Conservation (phyloP, 2,329 filamentous ascomycete species). For the Colletotrichum sp. region DNA sequence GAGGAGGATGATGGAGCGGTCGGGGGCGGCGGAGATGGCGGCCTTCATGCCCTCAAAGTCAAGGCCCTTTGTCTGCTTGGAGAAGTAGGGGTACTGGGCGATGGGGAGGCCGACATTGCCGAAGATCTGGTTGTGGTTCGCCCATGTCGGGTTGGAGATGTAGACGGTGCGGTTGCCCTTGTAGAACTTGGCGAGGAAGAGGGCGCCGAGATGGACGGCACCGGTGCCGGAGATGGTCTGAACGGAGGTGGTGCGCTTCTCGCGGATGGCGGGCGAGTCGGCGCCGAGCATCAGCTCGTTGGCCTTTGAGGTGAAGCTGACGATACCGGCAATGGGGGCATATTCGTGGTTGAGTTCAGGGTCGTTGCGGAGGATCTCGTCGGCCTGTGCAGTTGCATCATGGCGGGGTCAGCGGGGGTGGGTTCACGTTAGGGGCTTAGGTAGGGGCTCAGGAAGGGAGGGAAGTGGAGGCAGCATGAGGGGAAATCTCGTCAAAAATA, state of each 20-base stretch:
- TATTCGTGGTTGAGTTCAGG: conserved; percentile 97
- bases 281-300: conserved; percentile 87
- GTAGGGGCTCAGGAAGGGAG: neutral
- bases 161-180: conserved; percentile 77
- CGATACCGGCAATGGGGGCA: conserved; percentile 90
- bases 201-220: conserved; percentile 88
- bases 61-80: conserved; percentile 84
- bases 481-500: neutral
- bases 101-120: conserved; percentile 82
- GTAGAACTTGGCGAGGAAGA: conserved; percentile 96
- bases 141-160: conserved; percentile 95
- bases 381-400: conserved; percentile 67
- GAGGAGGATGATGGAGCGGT: conserved; percentile 85
- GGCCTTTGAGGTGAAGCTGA: conserved; percentile 85
- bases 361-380: conserved; percentile 86
- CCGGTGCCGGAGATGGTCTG: conserved; percentile 98
- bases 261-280: conserved; percentile 80
- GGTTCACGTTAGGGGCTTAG: neutral
- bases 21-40: conserved; percentile 72
- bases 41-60: conserved; percentile 89
- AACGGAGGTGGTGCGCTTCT: conserved; percentile 81
- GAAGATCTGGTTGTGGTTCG: conserved; percentile 99
- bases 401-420: conserved; percentile 21
- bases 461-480: neutral
- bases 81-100: conserved; percentile 93